Evolutionary conservation across 345 rosid species (phyloP).

Genomic region (Durio zibethinus): DNA sequence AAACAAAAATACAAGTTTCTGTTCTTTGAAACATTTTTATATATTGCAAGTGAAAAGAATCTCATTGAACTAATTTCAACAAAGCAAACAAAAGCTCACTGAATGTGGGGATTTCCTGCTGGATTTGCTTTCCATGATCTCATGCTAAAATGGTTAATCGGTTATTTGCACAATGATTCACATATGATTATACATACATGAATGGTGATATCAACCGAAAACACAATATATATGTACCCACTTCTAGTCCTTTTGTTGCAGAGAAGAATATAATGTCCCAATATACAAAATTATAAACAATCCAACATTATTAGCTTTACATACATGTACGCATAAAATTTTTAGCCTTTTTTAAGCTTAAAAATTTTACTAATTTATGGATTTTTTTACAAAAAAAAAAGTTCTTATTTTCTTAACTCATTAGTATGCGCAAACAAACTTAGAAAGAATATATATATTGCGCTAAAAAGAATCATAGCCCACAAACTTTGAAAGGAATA

Average conservation of each 20-base stretch:
- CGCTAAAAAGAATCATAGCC: no score
- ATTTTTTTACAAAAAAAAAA: no score
- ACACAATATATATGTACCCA: background rate
- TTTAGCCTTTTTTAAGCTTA: no score
- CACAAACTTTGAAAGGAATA: background rate
- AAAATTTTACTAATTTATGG: no score
- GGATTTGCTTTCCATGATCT: background rate
- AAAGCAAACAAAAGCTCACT: background rate
- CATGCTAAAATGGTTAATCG: background rate
- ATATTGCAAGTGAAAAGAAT: background rate
- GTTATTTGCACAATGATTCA: conserved; percentile 1
- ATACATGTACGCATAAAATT: background rate
- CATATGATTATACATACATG: background rate
- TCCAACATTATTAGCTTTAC: background rate
- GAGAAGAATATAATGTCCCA: no score
- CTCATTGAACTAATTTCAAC: background rate
- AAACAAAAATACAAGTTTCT: no score
- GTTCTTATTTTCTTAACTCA: no score
- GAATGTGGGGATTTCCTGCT: background rate
- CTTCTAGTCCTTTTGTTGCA: no score
- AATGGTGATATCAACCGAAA: background rate
- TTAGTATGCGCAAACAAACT: no score
- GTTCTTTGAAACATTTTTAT: background rate
- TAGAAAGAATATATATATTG: no score
- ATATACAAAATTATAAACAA: background rate